A percentile compares a stretch with the other conserved stretches of the same genome.
Evolutionary conservation across 352 stramenopile species (phyloP).

Genomic region (Phytophthora ohioensis): DNA sequence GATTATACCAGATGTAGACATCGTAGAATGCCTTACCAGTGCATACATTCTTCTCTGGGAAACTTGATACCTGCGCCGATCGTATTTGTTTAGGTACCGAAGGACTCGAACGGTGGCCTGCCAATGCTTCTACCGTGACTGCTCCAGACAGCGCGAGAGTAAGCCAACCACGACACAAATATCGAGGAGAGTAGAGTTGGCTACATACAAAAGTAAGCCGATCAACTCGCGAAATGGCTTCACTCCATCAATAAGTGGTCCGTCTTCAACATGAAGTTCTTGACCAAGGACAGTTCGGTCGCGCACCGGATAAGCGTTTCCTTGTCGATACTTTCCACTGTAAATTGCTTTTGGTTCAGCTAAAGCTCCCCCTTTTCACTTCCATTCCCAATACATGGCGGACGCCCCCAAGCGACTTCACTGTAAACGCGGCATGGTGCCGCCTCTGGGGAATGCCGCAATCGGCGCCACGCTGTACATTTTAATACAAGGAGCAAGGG

Average conservation of each 20-base stretch:
- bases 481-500: too few species aligned
- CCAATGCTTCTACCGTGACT: constrained; percentile 29
- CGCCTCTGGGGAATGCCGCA: too few species aligned
- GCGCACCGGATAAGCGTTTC: not conserved
- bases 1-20: constrained; percentile 17
- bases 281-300: constrained; percentile 14
- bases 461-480: too few species aligned
- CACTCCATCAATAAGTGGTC: not conserved
- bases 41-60: not conserved
- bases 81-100: constrained; percentile 24
- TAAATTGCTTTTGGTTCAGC: constrained; percentile 16
- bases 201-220: constrained; percentile 29
- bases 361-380: constrained; percentile 15
- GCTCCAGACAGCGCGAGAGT: constrained; percentile 24
- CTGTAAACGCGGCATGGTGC: not conserved
- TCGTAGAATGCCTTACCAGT: not conserved
- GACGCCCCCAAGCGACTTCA: constrained; percentile 23
- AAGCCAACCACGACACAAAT: constrained; percentile 7
- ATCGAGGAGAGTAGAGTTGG: constrained; percentile 31
- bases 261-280: not conserved
- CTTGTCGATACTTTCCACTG: constrained; percentile 6
- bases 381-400: constrained; percentile 27
- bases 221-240: constrained; percentile 22
- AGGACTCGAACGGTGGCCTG: constrained; percentile 5
- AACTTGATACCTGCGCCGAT: not conserved